These are phyloP conservation scores for Trichoderma sp. DNA, from an alignment of 2,329 filamentous ascomycete species.

Conservation along the genomic window DNA sequence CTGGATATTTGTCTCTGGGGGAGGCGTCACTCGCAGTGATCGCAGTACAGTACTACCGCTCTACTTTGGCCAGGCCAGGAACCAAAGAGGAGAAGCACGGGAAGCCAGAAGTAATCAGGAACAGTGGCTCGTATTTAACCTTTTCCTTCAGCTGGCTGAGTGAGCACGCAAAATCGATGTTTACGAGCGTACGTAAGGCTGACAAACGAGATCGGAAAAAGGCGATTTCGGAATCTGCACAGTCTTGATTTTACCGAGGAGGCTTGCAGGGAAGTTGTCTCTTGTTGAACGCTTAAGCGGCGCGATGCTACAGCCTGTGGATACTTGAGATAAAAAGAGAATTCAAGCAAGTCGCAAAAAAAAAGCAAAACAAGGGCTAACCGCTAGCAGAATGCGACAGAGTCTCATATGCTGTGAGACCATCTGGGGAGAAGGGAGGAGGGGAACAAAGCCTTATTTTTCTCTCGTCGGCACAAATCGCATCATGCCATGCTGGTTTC, in stretches of 20 bases:
- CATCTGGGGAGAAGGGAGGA: background rate
- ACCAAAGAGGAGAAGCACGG: conserved; percentile 8
- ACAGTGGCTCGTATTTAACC: conserved; percentile 16
- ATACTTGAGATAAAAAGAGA: background rate
- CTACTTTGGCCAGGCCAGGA: background rate
- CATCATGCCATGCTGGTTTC: conserved; percentile 1
- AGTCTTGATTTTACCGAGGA: background rate
- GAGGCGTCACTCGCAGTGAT: background rate
- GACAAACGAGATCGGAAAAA: conserved; percentile 2
- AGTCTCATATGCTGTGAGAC: conserved; percentile 16
- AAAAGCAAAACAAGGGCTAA: conserved; percentile 2
- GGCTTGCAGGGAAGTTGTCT: conserved; percentile 10
- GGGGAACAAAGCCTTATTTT: background rate
- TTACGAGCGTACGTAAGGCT: conserved; percentile 20
- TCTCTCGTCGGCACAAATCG: background rate
- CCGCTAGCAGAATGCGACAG: background rate
- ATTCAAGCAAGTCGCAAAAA: background rate
- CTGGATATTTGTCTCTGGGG: background rate
- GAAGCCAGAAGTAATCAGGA: conserved; percentile 11
- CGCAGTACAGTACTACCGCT: background rate
- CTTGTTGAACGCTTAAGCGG: conserved; percentile 2
- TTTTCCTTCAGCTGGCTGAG: conserved; percentile 10
- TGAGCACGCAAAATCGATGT: conserved; percentile 12
- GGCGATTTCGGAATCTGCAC: background rate
- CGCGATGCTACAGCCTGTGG: background rate